These are phyloP conservation scores for Zopfia rhizophila DNA, from an alignment of 2,329 filamentous ascomycete species.

Conservation along the genomic window DNA sequence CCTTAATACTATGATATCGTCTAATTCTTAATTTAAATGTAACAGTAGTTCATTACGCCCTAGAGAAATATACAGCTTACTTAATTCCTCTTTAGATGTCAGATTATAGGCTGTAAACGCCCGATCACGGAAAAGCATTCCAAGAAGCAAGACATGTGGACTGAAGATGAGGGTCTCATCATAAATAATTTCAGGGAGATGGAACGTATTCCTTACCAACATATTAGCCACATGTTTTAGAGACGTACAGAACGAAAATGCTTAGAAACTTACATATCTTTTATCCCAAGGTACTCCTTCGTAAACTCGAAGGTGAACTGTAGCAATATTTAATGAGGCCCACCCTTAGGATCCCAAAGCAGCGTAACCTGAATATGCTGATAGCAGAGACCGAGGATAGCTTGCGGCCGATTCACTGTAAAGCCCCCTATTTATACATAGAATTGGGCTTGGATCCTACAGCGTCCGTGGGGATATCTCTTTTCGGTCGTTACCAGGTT, in stretches of 20 bases:
- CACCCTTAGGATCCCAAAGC: constrained; percentile 19
- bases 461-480: constrained; percentile 8
- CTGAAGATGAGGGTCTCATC: constrained; percentile 39
- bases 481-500: constrained; percentile 13
- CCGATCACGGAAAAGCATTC: constrained; percentile 41
- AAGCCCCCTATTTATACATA: constrained; percentile 15
- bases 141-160: constrained; percentile 34
- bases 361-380: constrained; percentile 15
- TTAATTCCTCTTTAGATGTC: constrained; percentile 42
- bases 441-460: constrained; percentile 15
- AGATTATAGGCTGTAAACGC: constrained; percentile 41
- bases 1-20: constrained; percentile 43
- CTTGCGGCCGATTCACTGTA: constrained; percentile 14
- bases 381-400: constrained; percentile 18
- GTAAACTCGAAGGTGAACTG: constrained; percentile 23
- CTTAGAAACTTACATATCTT: constrained; percentile 1
- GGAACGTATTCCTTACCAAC: constrained; percentile 33
- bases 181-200: constrained; percentile 39
- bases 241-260: neutral
- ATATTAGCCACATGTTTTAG: no score
- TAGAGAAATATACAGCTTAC: constrained; percentile 41
- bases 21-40: constrained; percentile 41
- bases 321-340: constrained; percentile 15
- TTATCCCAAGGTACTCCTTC: constrained; percentile 2
- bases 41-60: constrained; percentile 42